A percentile compares a stretch with the other conserved stretches of the same genome.
Evolutionary conservation across 1,284 basidiomycete genomes (phyloP).

Genomic region (Cryptococcus jaspeensis): DNA sequence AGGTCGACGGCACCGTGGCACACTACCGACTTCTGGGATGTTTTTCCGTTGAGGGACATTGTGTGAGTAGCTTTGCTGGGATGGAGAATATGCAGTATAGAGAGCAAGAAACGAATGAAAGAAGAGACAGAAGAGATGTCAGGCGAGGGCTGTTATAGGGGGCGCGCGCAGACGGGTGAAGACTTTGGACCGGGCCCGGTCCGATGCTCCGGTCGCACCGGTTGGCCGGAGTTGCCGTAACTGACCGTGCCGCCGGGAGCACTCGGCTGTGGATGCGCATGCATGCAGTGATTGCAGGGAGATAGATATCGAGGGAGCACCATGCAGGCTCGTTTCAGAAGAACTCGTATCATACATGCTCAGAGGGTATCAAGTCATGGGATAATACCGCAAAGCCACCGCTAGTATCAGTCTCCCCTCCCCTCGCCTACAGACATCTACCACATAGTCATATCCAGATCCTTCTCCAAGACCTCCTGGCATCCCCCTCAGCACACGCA

Average conservation of each 20-base stretch:
- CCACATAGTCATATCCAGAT: no score
- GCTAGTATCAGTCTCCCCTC: no score
- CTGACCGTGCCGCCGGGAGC: no score
- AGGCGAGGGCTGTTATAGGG: background rate
- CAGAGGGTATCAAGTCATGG: background rate
- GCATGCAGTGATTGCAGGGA: background rate
- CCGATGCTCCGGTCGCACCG: background rate
- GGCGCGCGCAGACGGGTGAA: background rate
- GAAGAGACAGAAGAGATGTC: no score
- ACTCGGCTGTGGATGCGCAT: no score
- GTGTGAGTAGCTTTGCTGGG: background rate
- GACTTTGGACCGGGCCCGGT: conserved; percentile 1
- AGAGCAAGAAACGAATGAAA: no score
- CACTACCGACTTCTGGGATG: conserved; percentile 43
- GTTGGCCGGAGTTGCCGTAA: background rate
- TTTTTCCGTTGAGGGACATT: conserved; percentile 20
- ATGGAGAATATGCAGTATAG: background rate
- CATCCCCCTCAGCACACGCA: no score
- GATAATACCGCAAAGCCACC: background rate
- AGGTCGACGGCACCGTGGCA: conserved; percentile 55
- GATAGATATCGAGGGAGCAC: no score
- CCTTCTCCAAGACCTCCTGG: no score
- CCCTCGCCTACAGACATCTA: no score
- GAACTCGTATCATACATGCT: no score
- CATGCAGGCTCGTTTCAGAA: no score